These are phyloP conservation scores for Gaultheria prostrata DNA, from an alignment of 148 eudicot species.

Conservation along the genomic window DNA sequence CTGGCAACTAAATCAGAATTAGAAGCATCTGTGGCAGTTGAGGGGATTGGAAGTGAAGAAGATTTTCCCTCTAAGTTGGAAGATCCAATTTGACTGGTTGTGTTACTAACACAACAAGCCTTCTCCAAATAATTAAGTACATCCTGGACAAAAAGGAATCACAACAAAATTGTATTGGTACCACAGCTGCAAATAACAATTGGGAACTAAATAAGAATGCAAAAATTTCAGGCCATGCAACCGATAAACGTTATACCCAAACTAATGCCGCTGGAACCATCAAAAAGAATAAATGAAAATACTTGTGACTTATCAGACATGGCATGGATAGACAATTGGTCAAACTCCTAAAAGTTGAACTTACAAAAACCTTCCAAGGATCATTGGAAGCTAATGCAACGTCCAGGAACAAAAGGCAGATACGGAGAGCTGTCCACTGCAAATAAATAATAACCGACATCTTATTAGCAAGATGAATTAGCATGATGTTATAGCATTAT, in stretches of 20 bases:
- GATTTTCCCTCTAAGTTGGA: slow-evolving; percentile 46
- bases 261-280: not conserved
- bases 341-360: slow-evolving; percentile 20
- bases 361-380: slow-evolving; percentile 68
- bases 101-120: slow-evolving; percentile 47
- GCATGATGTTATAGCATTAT: not conserved
- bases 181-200: not conserved
- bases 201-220: not conserved
- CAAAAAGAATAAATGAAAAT: not conserved
- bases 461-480: not conserved
- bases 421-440: slow-evolving; percentile 77
- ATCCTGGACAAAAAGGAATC: slow-evolving; percentile 44
- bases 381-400: slow-evolving; percentile 62
- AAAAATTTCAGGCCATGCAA: not conserved
- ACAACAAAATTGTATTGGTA: not conserved
- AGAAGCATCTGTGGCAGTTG: slow-evolving; percentile 49
- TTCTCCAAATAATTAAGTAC: slow-evolving; percentile 73
- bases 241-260: not conserved
- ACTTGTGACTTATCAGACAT: not conserved
- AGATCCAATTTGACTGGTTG: slow-evolving; percentile 48
- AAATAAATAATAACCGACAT: not conserved
- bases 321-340: not conserved
- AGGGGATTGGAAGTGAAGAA: slow-evolving; percentile 49
- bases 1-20: slow-evolving; percentile 43
- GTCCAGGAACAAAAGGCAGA: slow-evolving; percentile 84